phyloP scores from a whole-genome alignment of 441 rosid genomes.

The California macrophylla region DNA sequence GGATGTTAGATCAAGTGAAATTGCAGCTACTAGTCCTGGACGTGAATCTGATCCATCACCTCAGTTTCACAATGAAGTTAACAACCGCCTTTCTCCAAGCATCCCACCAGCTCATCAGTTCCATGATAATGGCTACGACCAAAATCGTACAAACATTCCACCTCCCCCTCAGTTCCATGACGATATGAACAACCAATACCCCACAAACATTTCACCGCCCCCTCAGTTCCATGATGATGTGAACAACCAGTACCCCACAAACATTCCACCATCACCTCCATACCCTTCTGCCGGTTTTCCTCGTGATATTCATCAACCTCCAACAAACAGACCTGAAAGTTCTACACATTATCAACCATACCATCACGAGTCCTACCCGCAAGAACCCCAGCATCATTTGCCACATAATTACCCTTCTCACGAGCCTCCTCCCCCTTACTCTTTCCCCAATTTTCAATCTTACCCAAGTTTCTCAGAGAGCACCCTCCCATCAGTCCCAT shows the following conservation, averaged over 20 bases:
- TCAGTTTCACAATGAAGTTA: slow-evolving; percentile 13
- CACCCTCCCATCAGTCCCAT: slow-evolving; percentile 58
- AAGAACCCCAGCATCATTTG: slow-evolving; percentile 46
- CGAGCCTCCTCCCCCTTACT: slow-evolving; percentile 36
- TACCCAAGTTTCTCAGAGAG: slow-evolving; percentile 77
- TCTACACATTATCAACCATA: slow-evolving; percentile 45
- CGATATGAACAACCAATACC: slow-evolving; percentile 21
- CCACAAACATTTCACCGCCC: slow-evolving; percentile 26
- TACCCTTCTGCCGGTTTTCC: slow-evolving; percentile 36
- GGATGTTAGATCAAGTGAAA: slow-evolving; percentile 47
- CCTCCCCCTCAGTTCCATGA: slow-evolving; percentile 18
- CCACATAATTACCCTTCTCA: slow-evolving; percentile 49
- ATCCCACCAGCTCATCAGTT: slow-evolving; percentile 4
- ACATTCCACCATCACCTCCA: slow-evolving; percentile 36
- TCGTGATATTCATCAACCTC: slow-evolving; percentile 42
- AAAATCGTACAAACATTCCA: slow-evolving; percentile 11
- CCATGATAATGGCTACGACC: slow-evolving; percentile 22
- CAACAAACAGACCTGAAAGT: slow-evolving; percentile 39
- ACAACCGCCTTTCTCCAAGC: not conserved
- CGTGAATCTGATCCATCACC: slow-evolving; percentile 40
- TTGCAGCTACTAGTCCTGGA: slow-evolving; percentile 32
- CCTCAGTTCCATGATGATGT: slow-evolving; percentile 36
- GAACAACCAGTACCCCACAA: slow-evolving; percentile 32
- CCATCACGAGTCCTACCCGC: slow-evolving; percentile 53
- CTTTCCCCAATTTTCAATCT: slow-evolving; percentile 77